Evolutionary conservation across 202 grass and related monocot genomes (phyloP).

Genomic region (Panicum hallii): DNA sequence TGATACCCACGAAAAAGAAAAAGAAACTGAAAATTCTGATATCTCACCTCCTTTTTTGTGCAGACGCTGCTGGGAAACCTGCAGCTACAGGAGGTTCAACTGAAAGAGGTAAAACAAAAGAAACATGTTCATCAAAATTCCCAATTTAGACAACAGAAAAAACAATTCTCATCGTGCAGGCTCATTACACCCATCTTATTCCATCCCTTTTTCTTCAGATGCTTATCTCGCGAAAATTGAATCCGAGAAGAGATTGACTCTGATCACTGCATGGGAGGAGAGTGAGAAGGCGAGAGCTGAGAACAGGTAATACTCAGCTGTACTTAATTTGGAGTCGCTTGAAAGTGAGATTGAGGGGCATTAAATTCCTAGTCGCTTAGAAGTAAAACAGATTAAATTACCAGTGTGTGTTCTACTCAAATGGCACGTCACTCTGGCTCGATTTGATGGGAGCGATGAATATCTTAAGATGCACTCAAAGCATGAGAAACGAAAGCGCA

Average conservation of each 20-base stretch:
- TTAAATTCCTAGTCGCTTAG: conserved; percentile 23
- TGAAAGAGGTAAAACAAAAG: conserved; percentile 50
- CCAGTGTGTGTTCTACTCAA: neutral
- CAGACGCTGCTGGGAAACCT: conserved; percentile 44
- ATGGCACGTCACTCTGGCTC: conserved; percentile 30
- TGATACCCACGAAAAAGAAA: neutral
- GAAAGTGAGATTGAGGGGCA: neutral
- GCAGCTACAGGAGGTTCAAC: conserved; percentile 43
- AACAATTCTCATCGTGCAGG: neutral
- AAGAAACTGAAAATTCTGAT: neutral
- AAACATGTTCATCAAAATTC: neutral
- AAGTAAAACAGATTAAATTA: conserved; percentile 27
- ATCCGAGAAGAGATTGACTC: conserved; percentile 58
- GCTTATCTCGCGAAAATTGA: conserved; percentile 56
- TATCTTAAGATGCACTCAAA: conserved; percentile 55
- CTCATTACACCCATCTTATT: neutral
- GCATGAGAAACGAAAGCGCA: neutral
- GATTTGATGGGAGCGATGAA: neutral
- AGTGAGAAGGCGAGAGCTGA: conserved; percentile 73
- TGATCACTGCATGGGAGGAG: conserved; percentile 79
- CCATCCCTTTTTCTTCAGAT: conserved; percentile 44
- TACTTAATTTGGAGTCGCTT: conserved; percentile 33
- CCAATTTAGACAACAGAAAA: neutral
- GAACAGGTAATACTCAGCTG: conserved; percentile 53
- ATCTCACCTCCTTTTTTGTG: neutral